A percentile compares a stretch with the other conserved stretches of the same genome.
Evolutionary conservation across 805 yeast genomes (phyloP).

Genomic region (Blastobotrys americana): DNA sequence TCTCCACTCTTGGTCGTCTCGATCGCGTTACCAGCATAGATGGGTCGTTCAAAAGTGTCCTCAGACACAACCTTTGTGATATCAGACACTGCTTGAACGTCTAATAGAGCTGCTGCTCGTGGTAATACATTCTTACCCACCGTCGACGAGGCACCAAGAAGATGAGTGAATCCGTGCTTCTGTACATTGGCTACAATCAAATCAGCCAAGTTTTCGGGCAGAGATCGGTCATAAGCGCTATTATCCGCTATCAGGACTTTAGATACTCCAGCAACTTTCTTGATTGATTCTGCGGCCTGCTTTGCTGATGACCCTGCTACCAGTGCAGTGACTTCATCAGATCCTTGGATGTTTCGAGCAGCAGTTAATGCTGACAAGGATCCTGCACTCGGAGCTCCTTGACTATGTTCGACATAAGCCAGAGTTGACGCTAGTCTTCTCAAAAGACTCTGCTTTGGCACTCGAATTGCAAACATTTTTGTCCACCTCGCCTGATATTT

Average conservation of each 20-base stretch:
- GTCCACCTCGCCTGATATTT: too few relatives aligned
- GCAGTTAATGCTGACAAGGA: slow-evolving; percentile 71
- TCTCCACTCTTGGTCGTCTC: slow-evolving; percentile 73
- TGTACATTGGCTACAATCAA: slow-evolving; percentile 44
- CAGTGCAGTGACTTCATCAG: slow-evolving; percentile 69
- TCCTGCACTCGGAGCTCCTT: slow-evolving; percentile 52
- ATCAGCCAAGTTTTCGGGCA: slow-evolving; percentile 81
- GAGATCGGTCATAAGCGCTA: slow-evolving; percentile 49
- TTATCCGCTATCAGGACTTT: slow-evolving; percentile 55
- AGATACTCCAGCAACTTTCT: slow-evolving; percentile 46
- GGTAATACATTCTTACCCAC: slow-evolving; percentile 85
- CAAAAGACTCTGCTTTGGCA: background rate
- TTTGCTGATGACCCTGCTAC: slow-evolving; percentile 57
- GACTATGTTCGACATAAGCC: slow-evolving; percentile 61
- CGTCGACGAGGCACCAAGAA: slow-evolving; percentile 75
- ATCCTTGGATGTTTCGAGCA: slow-evolving; percentile 57
- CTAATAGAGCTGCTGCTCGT: slow-evolving; percentile 75
- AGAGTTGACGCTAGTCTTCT: slow-evolving; percentile 42
- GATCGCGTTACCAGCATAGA: slow-evolving; percentile 92
- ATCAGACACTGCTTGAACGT: slow-evolving; percentile 84
- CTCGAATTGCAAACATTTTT: background rate
- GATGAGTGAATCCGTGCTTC: slow-evolving; percentile 49
- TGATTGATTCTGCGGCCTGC: slow-evolving; percentile 43
- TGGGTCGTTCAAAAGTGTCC: slow-evolving; percentile 81
- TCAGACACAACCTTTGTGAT: slow-evolving; percentile 58